These are phyloP conservation scores for Opeltia flavorubescens DNA, from an alignment of 495 filamentous ascomycete genomes.

Conservation along the genomic window DNA sequence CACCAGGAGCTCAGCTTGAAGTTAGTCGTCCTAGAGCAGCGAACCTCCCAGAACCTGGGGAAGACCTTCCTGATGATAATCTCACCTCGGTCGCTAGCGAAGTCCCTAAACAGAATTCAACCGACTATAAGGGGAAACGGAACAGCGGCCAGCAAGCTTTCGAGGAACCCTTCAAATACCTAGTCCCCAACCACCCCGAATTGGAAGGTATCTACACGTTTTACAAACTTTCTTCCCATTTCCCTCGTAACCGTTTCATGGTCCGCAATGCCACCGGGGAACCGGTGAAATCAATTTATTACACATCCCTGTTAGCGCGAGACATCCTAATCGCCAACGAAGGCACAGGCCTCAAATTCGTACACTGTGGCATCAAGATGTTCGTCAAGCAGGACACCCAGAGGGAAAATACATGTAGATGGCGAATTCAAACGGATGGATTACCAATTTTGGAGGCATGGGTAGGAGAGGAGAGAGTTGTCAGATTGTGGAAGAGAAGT, in stretches of 20 bases:
- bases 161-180: constrained; percentile 88
- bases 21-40: constrained; percentile 24
- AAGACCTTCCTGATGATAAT: background rate
- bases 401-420: constrained; percentile 65
- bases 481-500: constrained; percentile 55
- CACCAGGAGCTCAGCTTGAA: constrained; percentile 27
- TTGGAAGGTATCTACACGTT: constrained; percentile 62
- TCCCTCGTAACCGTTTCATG: constrained; percentile 85
- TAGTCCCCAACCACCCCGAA: constrained; percentile 56
- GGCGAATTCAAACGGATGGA: constrained; percentile 92
- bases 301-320: constrained; percentile 71
- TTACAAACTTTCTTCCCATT: constrained; percentile 66
- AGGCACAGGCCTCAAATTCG: constrained; percentile 79
- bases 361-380: constrained; percentile 95
- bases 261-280: constrained; percentile 78
- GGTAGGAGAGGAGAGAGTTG: constrained; percentile 63
- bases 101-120: background rate
- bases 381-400: constrained; percentile 96
- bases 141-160: constrained; percentile 27
- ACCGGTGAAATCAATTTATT: constrained; percentile 85
- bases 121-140: background rate
- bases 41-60: constrained; percentile 12
- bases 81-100: background rate
- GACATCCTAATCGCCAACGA: constrained; percentile 75
- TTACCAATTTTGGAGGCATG: constrained; percentile 77